These are phyloP conservation scores for Serendipita indica DNA, from an alignment of 768 basidiomycete species.

Conservation along the genomic window DNA sequence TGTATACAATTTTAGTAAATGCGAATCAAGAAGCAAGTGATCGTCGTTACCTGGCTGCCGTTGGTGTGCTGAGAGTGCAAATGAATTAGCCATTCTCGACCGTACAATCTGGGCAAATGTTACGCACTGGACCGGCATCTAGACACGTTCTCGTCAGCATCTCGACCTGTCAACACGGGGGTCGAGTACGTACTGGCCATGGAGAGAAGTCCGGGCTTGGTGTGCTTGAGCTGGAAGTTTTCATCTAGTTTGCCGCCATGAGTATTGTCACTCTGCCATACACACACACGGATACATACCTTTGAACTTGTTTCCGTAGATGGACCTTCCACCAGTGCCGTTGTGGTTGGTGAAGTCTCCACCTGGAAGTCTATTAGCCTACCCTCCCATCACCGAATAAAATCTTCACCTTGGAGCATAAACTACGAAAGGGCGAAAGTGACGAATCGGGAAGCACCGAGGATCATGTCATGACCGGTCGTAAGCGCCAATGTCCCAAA, in stretches of 20 bases:
- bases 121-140: not conserved
- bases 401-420: constrained; percentile 26
- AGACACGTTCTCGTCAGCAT: not conserved
- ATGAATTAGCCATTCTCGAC: no score
- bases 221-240: constrained; percentile 52
- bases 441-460: no score
- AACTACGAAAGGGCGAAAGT: constrained; percentile 16
- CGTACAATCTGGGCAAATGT: no score
- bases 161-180: not conserved
- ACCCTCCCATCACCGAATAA: no score
- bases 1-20: no score
- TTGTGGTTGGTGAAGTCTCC: constrained; percentile 25
- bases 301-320: constrained; percentile 22
- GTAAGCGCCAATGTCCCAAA: not conserved
- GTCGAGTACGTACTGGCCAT: constrained; percentile 52
- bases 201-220: constrained; percentile 50
- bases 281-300: constrained; percentile 10
- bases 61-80: no score
- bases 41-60: no score
- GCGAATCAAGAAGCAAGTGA: no score
- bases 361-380: no score
- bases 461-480: no score
- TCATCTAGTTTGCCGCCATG: constrained; percentile 33
- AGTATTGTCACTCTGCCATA: not conserved
- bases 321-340: constrained; percentile 25